Base-by-base conservation (phyloP, 75 land plant species). In the Picea sitchensis region DNA sequence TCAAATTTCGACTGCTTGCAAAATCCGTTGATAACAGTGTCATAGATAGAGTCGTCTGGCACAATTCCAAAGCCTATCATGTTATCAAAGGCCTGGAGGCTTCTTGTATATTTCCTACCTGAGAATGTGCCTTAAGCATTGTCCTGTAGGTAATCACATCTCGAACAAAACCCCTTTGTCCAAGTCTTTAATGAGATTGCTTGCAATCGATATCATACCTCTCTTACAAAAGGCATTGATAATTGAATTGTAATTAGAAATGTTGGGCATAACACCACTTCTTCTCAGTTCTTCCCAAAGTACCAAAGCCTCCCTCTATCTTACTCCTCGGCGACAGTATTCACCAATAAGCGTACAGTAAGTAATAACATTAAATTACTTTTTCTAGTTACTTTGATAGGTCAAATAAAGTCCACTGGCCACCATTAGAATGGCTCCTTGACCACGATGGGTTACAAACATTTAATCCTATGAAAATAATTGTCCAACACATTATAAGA, bases 281-380 rank as follows among this genome's bases (percentile, higher is more conserved):
- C 32, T 61, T 31, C 62, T 81, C 77, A 63, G 82, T 15, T 85
- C 87, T 75, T 86, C 77, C 84, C 88, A 81, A 57, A 87, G 69
- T 73, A 85, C 84, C 14, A 86, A 61, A 38, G 88, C 88, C 62
- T 85, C 83, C 31, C 31, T 77, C 79, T 56, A 80, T 76, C 41
- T 64, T 59, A n/a, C n/a, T n/a, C n/a, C 54, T 85, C 83, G 6
- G 54, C 31, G 80, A 65, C 83, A 83, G 31, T 56, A 26, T 26
- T 26, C 26, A 26, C 26, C 26, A 26, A 26, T 26, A 26, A 26
- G 26, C 26, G 26, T 26, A 26, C 26, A 26, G 26, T 26, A 26
- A 26, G 26, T 26, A 26, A 26, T 0, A 26, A 26, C 26, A 26
- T 26, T 26, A 26, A 26, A 26, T 26, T 26, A 26, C 26, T 26